Base-by-base conservation (phyloP, 2,329 filamentous ascomycete genomes). In the Cladosporium austrohemisphaericum region DNA sequence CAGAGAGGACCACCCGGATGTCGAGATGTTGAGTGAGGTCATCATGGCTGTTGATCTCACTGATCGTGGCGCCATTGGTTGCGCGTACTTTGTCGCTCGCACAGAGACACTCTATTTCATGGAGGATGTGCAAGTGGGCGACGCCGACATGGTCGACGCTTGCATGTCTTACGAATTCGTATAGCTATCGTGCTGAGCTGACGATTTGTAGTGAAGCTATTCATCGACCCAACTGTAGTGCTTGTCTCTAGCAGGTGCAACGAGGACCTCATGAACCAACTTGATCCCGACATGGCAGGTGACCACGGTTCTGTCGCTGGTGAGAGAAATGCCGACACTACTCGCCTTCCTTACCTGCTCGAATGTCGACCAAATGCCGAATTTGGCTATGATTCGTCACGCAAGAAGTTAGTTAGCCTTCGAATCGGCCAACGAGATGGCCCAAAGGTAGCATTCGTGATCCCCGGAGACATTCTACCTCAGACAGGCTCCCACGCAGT, bases 41-140 rank as follows among this genome's bases (percentile, higher is more conserved):
- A 78, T 95, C 51, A 88, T 95, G 81, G 87, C 88, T 1, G 72
- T 95, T 19, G 83, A 94, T 51, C 75, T 92, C 64, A 81, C 78
- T 54, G 78, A 83, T n/a, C 77, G 80, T 23, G 82, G 79, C 1
- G 83, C 78, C 0, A 75, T 95, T 14, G 92, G 92, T 1, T 96
- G 90, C 65, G 85, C 88, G 37, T 95, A 92, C 63, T 95, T 92
- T 63, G 73, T 84, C 38, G 82, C 84, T 5, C 71, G 76, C 20
- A 81, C 89, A 31, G 83, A 87, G 60, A 81, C 76, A 28, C 68
- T 96, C 3, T 85, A 80, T 51, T 75, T 95, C 35, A 83, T 94
- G 63, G 83, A 92, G 62, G 91, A 96, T 57, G 76, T 88, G 8
- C 75, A 79, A 13, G 74, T 81, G 56, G 85, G 83, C 4, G 83